Base-by-base conservation (phyloP, 2,329 filamentous ascomycete genomes). In the Ascochyta rabiei region DNA sequence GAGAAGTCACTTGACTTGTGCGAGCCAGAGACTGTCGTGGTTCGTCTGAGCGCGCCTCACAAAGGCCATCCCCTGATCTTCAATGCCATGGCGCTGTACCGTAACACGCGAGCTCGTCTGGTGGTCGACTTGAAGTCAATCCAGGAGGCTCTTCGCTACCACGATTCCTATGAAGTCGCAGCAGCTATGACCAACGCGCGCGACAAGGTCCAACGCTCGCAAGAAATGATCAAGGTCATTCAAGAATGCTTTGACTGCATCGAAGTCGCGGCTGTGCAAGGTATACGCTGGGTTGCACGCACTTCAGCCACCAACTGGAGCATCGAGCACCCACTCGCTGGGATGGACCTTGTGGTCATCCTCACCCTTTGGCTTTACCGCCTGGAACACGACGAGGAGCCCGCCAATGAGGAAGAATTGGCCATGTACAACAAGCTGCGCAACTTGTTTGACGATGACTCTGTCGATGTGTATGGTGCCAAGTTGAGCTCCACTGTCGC, bases 261-360 rank as follows among this genome's bases (percentile, higher is more conserved):
- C 70, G 93, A 98, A 77, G 96, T 95, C 43, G 93, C 93, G 51
- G 93, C 96, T 40, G 81, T 92, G 59, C 93, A 97, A 76, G 95
- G 93, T 62, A 92, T 98, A 63, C 91, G 93, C 68, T 98, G 95
- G 93, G 93, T 98, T 59, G 93, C 93, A n/a, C 89, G 93, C 65
- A 97, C 93, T 19, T 97, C 93, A 41, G 92, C 95, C 19, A 97
- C 95, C 41, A 98, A 98, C 79, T 99, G 95, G 95, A 98, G 93
- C 75, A 91, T 98, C 57, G 95, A 99, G 80, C 93, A 99, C 75
- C 93, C 95, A 47, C 87, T 99, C 54, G 97, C 93, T 72, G 93
- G 93, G 60, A 86, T 99, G 80, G 95, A 99, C 76, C 84, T 98
- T 64, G 96, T 99, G 86, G 95, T 98, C 75, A 95, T 97, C 67